Percentiles rank a stretch among this genome's conserved stretches.
These are phyloP conservation scores for Lipomyces yamanashiensis DNA, from an alignment of 805 yeast species.

Conservation along the genomic window DNA sequence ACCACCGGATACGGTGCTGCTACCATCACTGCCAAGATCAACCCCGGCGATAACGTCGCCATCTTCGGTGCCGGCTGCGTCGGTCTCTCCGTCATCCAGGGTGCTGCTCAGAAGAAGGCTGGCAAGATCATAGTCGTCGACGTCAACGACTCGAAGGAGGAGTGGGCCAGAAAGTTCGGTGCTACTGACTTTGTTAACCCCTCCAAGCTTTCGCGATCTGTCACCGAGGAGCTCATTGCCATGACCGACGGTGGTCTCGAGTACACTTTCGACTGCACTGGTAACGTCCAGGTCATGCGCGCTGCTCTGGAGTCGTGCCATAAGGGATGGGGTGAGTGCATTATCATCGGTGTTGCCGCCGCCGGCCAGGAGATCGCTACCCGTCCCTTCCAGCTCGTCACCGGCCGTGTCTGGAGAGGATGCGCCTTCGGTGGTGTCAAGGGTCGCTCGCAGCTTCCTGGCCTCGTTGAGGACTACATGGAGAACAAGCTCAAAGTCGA, in stretches of 20 bases:
- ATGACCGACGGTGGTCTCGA: constrained; percentile 98
- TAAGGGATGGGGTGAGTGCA: constrained; percentile 98
- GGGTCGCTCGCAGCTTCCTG: constrained; percentile 95
- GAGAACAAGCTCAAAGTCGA: constrained; percentile 83
- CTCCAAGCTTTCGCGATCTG: constrained; percentile 65
- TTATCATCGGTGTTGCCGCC: constrained; percentile 97
- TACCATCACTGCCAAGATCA: constrained; percentile 86
- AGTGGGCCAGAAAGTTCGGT: constrained; percentile 87
- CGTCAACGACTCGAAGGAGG: constrained; percentile 79
- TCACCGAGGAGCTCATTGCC: constrained; percentile 82
- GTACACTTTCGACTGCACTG: constrained; percentile 96
- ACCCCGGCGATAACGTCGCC: constrained; percentile 90
- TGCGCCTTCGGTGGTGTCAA: constrained; percentile 99
- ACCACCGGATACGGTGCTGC: constrained; percentile 99
- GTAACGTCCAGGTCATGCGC: constrained; percentile 94
- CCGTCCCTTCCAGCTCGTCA: constrained; percentile 97
- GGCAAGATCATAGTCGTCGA: constrained; percentile 79
- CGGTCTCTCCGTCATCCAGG: constrained; percentile 95
- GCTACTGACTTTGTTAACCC: constrained; percentile 96
- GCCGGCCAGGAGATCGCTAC: constrained; percentile 97
- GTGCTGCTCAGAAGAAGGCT: constrained; percentile 85
- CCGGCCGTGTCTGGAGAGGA: constrained; percentile 99
- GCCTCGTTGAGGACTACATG: constrained; percentile 82
- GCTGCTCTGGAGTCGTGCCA: constrained; percentile 95
- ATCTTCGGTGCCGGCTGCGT: constrained; percentile 98